These are phyloP conservation scores for Cyclotella atomus DNA, from an alignment of 108 stramenopile genomes.

Conservation along the genomic window DNA sequence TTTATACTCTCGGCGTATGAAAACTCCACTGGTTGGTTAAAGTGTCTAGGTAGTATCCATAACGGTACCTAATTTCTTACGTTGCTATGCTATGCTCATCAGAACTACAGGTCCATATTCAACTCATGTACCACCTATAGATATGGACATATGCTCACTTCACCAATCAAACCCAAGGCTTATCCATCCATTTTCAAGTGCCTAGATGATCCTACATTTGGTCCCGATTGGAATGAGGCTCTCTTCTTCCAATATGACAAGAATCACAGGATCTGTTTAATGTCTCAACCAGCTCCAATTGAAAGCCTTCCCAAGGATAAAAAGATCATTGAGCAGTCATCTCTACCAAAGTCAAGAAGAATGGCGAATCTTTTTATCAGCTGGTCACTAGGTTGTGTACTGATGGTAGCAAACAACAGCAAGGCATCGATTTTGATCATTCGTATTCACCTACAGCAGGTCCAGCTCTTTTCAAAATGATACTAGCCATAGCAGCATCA, in stretches of 20 bases:
- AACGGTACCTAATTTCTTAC: slow-evolving; percentile 6
- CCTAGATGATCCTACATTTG: not conserved
- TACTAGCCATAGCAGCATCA: not conserved
- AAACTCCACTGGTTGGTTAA: not conserved
- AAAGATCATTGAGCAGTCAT: not conserved
- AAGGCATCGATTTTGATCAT: slow-evolving; percentile 13
- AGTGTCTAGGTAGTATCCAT: slow-evolving; percentile 1
- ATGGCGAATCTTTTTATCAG: too few relatives aligned
- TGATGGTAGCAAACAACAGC: slow-evolving; percentile 14
- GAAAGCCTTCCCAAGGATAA: not conserved
- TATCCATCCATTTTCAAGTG: not conserved
- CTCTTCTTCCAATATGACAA: slow-evolving; percentile 5
- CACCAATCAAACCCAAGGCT: not conserved
- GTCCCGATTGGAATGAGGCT: not conserved
- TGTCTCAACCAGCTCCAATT: slow-evolving; percentile 1
- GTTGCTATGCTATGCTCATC: slow-evolving; percentile 8
- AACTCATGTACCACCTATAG: not conserved
- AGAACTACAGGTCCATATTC: not conserved
- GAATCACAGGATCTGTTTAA: not conserved
- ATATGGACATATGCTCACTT: slow-evolving; percentile 1
- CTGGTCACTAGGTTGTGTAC: slow-evolving; percentile 6
- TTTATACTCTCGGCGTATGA: slow-evolving; percentile 7
- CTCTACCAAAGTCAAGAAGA: too few relatives aligned
- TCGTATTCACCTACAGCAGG: slow-evolving; percentile 16
- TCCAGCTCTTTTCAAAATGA: not conserved